Percentiles rank a stretch among this genome's conserved stretches.
These are phyloP conservation scores for Castanea sativa DNA, from an alignment of 306 rosid species.

Conservation along the genomic window DNA sequence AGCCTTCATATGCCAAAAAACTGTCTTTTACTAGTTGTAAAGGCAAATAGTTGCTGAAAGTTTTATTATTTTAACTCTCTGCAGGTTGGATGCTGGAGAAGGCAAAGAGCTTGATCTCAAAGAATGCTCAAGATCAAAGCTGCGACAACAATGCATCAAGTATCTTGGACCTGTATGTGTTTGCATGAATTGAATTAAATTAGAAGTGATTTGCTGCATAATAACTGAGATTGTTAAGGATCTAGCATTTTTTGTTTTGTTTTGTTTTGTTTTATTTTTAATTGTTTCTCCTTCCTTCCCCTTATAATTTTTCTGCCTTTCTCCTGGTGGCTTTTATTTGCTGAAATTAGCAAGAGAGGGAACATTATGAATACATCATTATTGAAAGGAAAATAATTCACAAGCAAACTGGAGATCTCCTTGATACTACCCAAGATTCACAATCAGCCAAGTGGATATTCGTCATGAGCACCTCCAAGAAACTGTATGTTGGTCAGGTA, in stretches of 20 bases:
- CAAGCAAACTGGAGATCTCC: constrained; percentile 58
- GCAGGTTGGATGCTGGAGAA: constrained; percentile 85
- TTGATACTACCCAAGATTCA: constrained; percentile 48
- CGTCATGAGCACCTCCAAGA: constrained; percentile 87
- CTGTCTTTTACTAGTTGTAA: background rate
- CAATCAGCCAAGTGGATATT: constrained; percentile 75
- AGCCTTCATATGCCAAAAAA: background rate
- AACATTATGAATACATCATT: constrained; percentile 55
- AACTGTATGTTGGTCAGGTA: constrained; percentile 86
- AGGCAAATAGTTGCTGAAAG: background rate
- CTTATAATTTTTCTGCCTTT: background rate
- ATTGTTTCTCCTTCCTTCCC: background rate
- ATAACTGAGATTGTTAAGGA: constrained; percentile 2
- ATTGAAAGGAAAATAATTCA: constrained; percentile 56
- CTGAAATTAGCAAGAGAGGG: constrained; percentile 71
- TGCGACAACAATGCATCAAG: constrained; percentile 72
- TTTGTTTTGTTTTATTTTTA: background rate
- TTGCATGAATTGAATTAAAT: constrained; percentile 9
- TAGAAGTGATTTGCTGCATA: background rate
- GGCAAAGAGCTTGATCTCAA: constrained; percentile 73
- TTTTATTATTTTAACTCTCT: constrained; percentile 11
- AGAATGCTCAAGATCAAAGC: constrained; percentile 59
- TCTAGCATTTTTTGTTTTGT: constrained; percentile 8
- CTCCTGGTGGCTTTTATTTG: background rate
- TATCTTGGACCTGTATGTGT: constrained; percentile 92